These are phyloP conservation scores for Lophiostoma macrostomum DNA, from an alignment of 495 filamentous ascomycete genomes.

Conservation along the genomic window DNA sequence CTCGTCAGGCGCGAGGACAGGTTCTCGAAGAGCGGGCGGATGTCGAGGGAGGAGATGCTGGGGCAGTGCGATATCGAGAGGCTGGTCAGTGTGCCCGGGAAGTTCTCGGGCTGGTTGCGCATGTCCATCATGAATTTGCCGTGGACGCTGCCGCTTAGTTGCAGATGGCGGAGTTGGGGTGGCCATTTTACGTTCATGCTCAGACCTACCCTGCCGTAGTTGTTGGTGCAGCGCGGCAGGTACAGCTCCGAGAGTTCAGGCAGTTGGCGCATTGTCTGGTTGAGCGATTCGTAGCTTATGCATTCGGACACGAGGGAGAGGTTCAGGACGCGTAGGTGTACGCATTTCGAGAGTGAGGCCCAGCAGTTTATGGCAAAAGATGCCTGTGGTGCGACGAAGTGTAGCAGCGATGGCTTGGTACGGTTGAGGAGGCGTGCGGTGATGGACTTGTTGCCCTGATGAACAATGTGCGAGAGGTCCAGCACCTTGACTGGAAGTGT, in stretches of 20 bases:
- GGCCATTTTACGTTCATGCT: slow-evolving; percentile 42
- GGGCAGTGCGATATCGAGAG: slow-evolving; percentile 15
- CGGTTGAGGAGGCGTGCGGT: slow-evolving; percentile 63
- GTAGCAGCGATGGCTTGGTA: slow-evolving; percentile 55
- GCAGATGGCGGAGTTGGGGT: slow-evolving; percentile 44
- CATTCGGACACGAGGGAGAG: slow-evolving; percentile 57
- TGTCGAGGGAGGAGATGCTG: neutral
- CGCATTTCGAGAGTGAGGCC: slow-evolving; percentile 61
- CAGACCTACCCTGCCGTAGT: slow-evolving; percentile 20
- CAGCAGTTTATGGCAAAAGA: slow-evolving; percentile 64
- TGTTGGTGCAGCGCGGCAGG: slow-evolving; percentile 54
- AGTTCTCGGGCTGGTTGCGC: slow-evolving; percentile 34
- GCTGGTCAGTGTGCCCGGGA: slow-evolving; percentile 24
- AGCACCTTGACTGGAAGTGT: slow-evolving; percentile 48
- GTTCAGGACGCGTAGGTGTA: slow-evolving; percentile 53
- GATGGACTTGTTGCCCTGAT: slow-evolving; percentile 62
- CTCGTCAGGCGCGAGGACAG: slow-evolving; percentile 8
- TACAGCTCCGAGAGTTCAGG: slow-evolving; percentile 49
- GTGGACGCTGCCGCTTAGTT: slow-evolving; percentile 46
- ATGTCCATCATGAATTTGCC: slow-evolving; percentile 44
- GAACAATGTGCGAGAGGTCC: slow-evolving; percentile 58
- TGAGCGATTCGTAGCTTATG: slow-evolving; percentile 51
- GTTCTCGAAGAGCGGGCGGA: slow-evolving; percentile 7
- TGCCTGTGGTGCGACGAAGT: slow-evolving; percentile 63
- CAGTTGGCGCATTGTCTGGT: slow-evolving; percentile 53